Evolutionary conservation across 352 stramenopile species (phyloP).

Genomic region (Phytophthora sp.): DNA sequence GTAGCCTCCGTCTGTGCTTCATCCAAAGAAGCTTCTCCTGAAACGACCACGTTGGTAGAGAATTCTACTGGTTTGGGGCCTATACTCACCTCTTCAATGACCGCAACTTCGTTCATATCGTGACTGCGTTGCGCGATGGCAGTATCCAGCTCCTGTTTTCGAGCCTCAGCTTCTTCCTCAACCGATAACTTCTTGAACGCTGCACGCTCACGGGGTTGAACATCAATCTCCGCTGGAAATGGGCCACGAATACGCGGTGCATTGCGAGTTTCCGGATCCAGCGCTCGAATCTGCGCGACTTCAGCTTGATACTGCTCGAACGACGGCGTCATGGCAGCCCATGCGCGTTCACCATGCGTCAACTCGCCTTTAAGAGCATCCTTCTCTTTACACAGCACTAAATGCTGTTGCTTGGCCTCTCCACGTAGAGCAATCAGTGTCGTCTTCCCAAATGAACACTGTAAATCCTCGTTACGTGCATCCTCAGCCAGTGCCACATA

Average conservation of each 20-base stretch:
- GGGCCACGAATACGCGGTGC: constrained; percentile 52
- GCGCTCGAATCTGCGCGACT: constrained; percentile 50
- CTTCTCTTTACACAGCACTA: constrained; percentile 54
- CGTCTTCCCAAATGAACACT: constrained; percentile 64
- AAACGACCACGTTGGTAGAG: neutral
- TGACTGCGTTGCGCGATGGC: constrained; percentile 70
- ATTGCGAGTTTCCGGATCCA: constrained; percentile 46
- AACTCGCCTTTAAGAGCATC: constrained; percentile 61
- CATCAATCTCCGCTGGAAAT: constrained; percentile 54
- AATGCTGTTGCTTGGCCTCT: constrained; percentile 62
- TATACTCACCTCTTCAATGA: constrained; percentile 4
- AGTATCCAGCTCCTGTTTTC: constrained; percentile 59
- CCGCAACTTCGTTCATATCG: constrained; percentile 41
- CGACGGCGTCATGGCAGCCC: constrained; percentile 50
- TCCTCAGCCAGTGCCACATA: constrained; percentile 81
- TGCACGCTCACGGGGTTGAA: constrained; percentile 58
- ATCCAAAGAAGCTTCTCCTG: constrained; percentile 6
- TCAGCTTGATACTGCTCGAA: constrained; percentile 74
- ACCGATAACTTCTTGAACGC: constrained; percentile 86
- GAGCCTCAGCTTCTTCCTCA: constrained; percentile 73
- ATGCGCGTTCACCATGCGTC: constrained; percentile 49
- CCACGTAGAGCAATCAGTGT: constrained; percentile 71
- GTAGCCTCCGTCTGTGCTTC: constrained; percentile 4
- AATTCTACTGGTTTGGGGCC: neutral
- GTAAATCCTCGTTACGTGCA: constrained; percentile 67